phyloP scores from a whole-genome alignment of 1,284 basidiomycete species.

The Dichomitus squalens region DNA sequence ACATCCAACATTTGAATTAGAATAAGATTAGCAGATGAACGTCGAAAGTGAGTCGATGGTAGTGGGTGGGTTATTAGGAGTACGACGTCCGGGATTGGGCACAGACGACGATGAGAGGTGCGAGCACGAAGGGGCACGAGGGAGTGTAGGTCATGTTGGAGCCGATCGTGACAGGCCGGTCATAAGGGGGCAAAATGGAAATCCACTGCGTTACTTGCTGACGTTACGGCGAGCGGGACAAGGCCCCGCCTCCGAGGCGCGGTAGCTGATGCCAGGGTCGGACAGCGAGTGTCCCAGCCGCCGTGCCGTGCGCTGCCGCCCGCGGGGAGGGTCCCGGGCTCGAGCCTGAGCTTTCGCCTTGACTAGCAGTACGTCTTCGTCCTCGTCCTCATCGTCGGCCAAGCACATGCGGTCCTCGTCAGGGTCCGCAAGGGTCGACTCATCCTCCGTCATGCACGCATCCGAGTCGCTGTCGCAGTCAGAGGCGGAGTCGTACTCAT shows the following conservation, averaged over 20 bases:
- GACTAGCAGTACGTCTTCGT: slow-evolving; percentile 31
- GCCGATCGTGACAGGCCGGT: not conserved
- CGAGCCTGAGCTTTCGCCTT: slow-evolving; percentile 25
- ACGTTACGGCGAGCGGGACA: slow-evolving; percentile 21
- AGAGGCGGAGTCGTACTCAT: slow-evolving; percentile 33
- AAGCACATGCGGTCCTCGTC: slow-evolving; percentile 24
- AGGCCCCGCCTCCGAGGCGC: slow-evolving; percentile 20
- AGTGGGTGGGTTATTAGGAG: slow-evolving; percentile 17
- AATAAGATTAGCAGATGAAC: slow-evolving; percentile 19
- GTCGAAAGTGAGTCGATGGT: slow-evolving; percentile 22
- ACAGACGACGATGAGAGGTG: slow-evolving; percentile 8
- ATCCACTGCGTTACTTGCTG: slow-evolving; percentile 21
- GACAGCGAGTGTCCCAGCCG: slow-evolving; percentile 37
- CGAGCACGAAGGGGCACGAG: not conserved
- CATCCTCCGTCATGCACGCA: slow-evolving; percentile 26
- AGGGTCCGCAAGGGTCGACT: slow-evolving; percentile 26
- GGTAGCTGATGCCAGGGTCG: slow-evolving; percentile 33
- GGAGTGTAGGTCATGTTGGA: slow-evolving; percentile 8
- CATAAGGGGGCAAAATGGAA: not conserved
- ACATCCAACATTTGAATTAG: slow-evolving; percentile 19
- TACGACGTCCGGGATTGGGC: slow-evolving; percentile 15
- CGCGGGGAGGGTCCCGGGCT: slow-evolving; percentile 29
- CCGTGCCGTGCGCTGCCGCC: slow-evolving; percentile 31
- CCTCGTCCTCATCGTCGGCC: slow-evolving; percentile 36
- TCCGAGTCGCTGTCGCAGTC: slow-evolving; percentile 41